Percentiles rank a stretch among this genome's conserved stretches.
phyloP scores from a whole-genome alignment of 2,329 filamentous ascomycete genomes.

The Arthrobotrys pseudoclavata region DNA sequence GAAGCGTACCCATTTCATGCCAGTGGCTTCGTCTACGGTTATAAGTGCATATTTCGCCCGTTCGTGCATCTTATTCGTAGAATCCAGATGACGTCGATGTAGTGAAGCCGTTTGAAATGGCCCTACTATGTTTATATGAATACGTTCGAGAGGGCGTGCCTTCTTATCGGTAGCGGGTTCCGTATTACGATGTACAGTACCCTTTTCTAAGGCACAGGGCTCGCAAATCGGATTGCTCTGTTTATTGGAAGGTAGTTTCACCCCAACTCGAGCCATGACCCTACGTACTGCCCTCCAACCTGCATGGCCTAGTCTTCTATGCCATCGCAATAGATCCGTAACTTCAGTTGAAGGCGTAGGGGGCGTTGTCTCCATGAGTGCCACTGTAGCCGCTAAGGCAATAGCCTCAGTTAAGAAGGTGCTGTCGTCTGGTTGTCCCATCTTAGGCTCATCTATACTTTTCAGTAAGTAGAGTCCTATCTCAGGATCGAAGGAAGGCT shows the following conservation, averaged over 20 bases:
- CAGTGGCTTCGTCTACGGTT: conserved; percentile 61
- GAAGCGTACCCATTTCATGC: conserved; percentile 46
- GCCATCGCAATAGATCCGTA: too few relatives aligned
- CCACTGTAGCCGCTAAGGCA: not conserved
- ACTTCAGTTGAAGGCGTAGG: too few relatives aligned
- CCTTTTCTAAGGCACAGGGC: conserved; percentile 10
- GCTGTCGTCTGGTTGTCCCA: not conserved
- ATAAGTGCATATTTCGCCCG: conserved; percentile 59
- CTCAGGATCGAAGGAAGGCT: not conserved
- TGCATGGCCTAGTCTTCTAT: conserved; percentile 19
- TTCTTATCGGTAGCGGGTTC: not conserved
- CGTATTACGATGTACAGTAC: too few relatives aligned
- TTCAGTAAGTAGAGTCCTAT: conserved; percentile 7
- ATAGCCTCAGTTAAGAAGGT: not conserved
- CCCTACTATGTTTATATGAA: conserved; percentile 17
- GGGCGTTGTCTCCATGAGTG: not conserved
- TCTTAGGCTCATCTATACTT: not conserved
- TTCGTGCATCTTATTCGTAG: too few relatives aligned
- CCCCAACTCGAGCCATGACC: conserved; percentile 10
- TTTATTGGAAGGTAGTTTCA: conserved; percentile 4
- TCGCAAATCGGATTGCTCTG: conserved; percentile 29
- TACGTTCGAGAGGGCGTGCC: not conserved
- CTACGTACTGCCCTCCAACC: conserved; percentile 10
- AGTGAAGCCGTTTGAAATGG: conserved; percentile 19
- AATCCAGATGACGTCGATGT: conserved; percentile 59